Conservation (phyloP, 2,329 filamentous ascomycete species). For the Fusarium cyanostomum region DNA sequence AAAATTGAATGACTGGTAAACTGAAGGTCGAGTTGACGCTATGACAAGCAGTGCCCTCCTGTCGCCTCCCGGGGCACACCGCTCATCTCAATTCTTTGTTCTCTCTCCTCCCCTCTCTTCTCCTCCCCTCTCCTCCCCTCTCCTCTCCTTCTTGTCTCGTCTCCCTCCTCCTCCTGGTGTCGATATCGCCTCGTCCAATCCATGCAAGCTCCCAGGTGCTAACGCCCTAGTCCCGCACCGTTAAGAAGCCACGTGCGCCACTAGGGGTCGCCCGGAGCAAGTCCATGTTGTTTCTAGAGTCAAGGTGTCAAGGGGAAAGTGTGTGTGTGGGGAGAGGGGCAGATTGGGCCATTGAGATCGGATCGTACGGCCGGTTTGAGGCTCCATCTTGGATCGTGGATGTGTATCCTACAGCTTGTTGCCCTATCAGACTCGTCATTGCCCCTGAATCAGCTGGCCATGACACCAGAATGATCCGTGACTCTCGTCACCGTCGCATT, state of each 20-base stretch:
- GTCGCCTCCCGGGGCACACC: slow-evolving; percentile 26
- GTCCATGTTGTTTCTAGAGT: slow-evolving; percentile 20
- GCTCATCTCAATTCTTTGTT: slow-evolving; percentile 21
- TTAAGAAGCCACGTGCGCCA: slow-evolving; percentile 45
- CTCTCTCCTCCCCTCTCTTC: slow-evolving; percentile 23
- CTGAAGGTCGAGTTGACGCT: slow-evolving; percentile 30
- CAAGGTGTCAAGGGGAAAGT: slow-evolving; percentile 20
- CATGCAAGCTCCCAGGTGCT: slow-evolving; percentile 31
- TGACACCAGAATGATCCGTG: slow-evolving; percentile 16
- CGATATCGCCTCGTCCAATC: slow-evolving; percentile 26
- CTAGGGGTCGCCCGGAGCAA: slow-evolving; percentile 31
- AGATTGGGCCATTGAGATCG: slow-evolving; percentile 39
- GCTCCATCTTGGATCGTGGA: slow-evolving; percentile 28
- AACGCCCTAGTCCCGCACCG: slow-evolving; percentile 45
- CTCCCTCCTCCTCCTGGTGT: slow-evolving; percentile 12
- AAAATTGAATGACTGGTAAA: not conserved
- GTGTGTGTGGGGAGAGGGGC: slow-evolving; percentile 32
- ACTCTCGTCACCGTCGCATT: slow-evolving; percentile 26
- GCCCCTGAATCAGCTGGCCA: slow-evolving; percentile 24
- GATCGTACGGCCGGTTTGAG: slow-evolving; percentile 33
- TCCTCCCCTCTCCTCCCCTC: slow-evolving; percentile 13
- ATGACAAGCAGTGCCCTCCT: slow-evolving; percentile 19
- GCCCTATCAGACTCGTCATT: slow-evolving; percentile 29
- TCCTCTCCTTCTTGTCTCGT: slow-evolving; percentile 14
- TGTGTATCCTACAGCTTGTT: slow-evolving; percentile 1